These are phyloP conservation scores for Halenospora varia DNA, from an alignment of 495 filamentous ascomycete genomes.

Conservation along the genomic window DNA sequence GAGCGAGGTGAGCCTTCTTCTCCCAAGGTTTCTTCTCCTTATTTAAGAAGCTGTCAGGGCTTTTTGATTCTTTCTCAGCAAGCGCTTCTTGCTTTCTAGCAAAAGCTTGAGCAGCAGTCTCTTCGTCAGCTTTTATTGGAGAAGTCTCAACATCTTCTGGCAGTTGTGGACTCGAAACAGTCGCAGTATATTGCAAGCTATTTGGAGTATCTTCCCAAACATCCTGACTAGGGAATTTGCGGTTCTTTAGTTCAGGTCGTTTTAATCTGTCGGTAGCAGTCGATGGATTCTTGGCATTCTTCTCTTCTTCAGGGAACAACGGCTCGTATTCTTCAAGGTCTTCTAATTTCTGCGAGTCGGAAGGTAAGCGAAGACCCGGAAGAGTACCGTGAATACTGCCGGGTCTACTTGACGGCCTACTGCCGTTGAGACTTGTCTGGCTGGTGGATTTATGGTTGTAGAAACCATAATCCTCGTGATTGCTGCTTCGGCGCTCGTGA, in stretches of 20 bases:
- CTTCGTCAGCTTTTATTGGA: constrained; percentile 39
- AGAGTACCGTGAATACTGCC: constrained; percentile 54
- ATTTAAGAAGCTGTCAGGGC: constrained; percentile 35
- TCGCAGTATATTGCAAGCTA: constrained; percentile 77
- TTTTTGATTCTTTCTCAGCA: not conserved
- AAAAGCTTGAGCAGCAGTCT: constrained; percentile 43
- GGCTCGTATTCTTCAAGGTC: constrained; percentile 95
- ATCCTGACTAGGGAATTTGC: constrained; percentile 88
- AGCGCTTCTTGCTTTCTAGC: constrained; percentile 29
- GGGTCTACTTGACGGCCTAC: constrained; percentile 70
- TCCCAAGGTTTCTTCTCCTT: constrained; percentile 43
- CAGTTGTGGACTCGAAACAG: constrained; percentile 76
- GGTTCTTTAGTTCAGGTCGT: constrained; percentile 58
- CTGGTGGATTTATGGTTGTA: constrained; percentile 19
- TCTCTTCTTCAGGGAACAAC: constrained; percentile 83
- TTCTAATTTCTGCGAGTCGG: constrained; percentile 64
- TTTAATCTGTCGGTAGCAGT: constrained; percentile 59
- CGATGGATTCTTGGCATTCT: constrained; percentile 50
- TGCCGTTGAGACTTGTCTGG: constrained; percentile 48
- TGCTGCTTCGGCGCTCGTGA: constrained; percentile 53
- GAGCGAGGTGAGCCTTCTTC: constrained; percentile 31
- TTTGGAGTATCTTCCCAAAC: constrained; percentile 96
- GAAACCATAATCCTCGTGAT: constrained; percentile 43
- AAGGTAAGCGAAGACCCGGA: constrained; percentile 19
- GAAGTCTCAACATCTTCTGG: constrained; percentile 53